Conservation (phyloP, 306 rosid species). For the Amphicarpaea edgeworthii region DNA sequence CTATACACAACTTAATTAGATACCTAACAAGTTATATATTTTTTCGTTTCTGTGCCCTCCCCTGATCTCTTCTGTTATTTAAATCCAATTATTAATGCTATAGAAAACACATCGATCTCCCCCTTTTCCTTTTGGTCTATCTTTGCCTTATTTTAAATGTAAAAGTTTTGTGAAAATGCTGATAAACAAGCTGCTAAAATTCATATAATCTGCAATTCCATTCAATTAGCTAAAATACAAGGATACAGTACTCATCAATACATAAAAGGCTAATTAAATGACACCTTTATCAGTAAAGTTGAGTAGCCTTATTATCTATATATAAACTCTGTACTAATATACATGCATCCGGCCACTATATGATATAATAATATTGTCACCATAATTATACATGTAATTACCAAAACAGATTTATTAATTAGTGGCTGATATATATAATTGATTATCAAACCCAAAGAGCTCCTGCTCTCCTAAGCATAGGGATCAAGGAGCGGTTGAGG, state of each 20-base stretch:
- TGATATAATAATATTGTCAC: constrained; percentile 29
- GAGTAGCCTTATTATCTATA: constrained; percentile 38
- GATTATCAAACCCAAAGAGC: constrained; percentile 81
- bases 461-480: constrained; percentile 85
- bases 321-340: constrained; percentile 13
- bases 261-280: constrained; percentile 26
- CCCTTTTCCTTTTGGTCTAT: not conserved
- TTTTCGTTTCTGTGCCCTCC: not conserved
- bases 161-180: constrained; percentile 15
- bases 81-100: not conserved
- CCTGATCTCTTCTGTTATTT: not conserved
- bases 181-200: not conserved
- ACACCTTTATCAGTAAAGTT: constrained; percentile 15
- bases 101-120: not conserved
- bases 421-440: too few relatives aligned
- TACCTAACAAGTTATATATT: not conserved
- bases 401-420: constrained; percentile 37
- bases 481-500: constrained; percentile 75
- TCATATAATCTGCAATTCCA: not conserved
- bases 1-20: constrained; percentile 11
- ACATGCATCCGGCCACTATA: constrained; percentile 25
- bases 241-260: not conserved
- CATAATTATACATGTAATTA: constrained; percentile 33
- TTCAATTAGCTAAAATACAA: constrained; percentile 14
- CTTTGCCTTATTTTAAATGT: not conserved